Conservation (phyloP, 2,329 filamentous ascomycete genomes). For the Tolypocladium tundrense region DNA sequence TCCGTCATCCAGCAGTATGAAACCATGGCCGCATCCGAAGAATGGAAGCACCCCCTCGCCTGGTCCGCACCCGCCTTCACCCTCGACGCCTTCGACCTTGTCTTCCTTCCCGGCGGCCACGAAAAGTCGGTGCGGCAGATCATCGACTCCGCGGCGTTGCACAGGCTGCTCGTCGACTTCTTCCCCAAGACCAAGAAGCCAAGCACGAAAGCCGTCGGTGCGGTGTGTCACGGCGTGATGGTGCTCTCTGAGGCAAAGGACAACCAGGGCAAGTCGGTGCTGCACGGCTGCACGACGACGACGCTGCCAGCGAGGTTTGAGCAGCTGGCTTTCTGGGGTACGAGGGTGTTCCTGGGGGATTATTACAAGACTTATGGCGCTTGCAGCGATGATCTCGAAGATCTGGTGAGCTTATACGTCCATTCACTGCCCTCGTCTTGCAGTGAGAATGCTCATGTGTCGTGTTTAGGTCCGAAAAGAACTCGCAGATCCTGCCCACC, state of each 20-base stretch:
- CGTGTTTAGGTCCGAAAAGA: slow-evolving; percentile 28
- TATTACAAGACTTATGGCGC: slow-evolving; percentile 48
- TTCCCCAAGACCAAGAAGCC: slow-evolving; percentile 37
- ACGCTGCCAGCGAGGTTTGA: slow-evolving; percentile 39
- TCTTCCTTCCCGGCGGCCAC: slow-evolving; percentile 42
- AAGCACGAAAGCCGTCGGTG: slow-evolving; percentile 31
- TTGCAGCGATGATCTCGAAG: slow-evolving; percentile 37
- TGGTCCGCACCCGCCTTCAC: slow-evolving; percentile 34
- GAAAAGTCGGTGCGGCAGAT: slow-evolving; percentile 41
- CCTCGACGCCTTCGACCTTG: slow-evolving; percentile 33
- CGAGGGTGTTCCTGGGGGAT: slow-evolving; percentile 37
- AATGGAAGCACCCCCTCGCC: slow-evolving; percentile 30
- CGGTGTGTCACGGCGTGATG: slow-evolving; percentile 44
- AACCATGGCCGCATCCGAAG: slow-evolving; percentile 29
- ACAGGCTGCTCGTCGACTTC: slow-evolving; percentile 32
- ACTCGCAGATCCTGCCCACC: slow-evolving; percentile 31
- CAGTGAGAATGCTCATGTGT: not conserved
- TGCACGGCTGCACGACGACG: slow-evolving; percentile 37
- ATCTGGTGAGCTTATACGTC: slow-evolving; percentile 22
- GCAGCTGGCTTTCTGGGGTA: slow-evolving; percentile 36
- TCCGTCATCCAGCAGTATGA: slow-evolving; percentile 30
- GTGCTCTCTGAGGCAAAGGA: slow-evolving; percentile 32
- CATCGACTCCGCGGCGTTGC: slow-evolving; percentile 35
- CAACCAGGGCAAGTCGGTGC: slow-evolving; percentile 31
- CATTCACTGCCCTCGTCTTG: not conserved